Percentiles rank a stretch among this genome's conserved stretches.
These are phyloP conservation scores for Kodamaea anthophila DNA, from an alignment of 1,139 yeast genomes.

Conservation along the genomic window DNA sequence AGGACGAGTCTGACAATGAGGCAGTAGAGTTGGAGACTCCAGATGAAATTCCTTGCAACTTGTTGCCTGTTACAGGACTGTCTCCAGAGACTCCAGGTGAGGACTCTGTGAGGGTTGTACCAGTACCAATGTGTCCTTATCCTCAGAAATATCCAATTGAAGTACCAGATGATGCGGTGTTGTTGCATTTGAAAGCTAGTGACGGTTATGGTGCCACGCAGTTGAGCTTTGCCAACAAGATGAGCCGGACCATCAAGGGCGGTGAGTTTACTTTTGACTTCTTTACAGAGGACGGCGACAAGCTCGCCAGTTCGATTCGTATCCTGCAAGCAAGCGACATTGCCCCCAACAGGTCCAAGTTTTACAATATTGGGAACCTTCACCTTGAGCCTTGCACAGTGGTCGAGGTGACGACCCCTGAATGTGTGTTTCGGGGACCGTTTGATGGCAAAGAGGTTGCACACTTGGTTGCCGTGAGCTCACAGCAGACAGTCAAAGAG, in stretches of 20 bases:
- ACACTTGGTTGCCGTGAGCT: constrained; percentile 5
- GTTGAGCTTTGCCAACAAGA: constrained; percentile 19
- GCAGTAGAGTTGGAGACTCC: no score
- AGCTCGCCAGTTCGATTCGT: constrained; percentile 13
- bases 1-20: no score
- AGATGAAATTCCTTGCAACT: background rate
- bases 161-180: background rate
- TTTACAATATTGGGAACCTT: constrained; percentile 21
- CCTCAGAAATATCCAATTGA: no score
- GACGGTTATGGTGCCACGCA: background rate
- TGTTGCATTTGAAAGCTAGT: background rate
- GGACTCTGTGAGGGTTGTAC: no score
- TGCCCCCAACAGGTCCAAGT: constrained; percentile 24
- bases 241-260: constrained; percentile 21
- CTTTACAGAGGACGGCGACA: constrained; percentile 2
- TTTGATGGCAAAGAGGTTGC: constrained; percentile 11
- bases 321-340: constrained; percentile 26
- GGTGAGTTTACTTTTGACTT: constrained; percentile 25
- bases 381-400: constrained; percentile 8
- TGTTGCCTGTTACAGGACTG: background rate
- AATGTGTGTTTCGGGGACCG: constrained; percentile 22
- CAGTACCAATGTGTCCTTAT: no score
- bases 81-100: background rate
- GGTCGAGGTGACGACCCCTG: constrained; percentile 17
- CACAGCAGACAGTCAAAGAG: constrained; percentile 2